These are phyloP conservation scores for Beauveria bassiana DNA, from an alignment of 2,329 filamentous ascomycete genomes.

Conservation along the genomic window DNA sequence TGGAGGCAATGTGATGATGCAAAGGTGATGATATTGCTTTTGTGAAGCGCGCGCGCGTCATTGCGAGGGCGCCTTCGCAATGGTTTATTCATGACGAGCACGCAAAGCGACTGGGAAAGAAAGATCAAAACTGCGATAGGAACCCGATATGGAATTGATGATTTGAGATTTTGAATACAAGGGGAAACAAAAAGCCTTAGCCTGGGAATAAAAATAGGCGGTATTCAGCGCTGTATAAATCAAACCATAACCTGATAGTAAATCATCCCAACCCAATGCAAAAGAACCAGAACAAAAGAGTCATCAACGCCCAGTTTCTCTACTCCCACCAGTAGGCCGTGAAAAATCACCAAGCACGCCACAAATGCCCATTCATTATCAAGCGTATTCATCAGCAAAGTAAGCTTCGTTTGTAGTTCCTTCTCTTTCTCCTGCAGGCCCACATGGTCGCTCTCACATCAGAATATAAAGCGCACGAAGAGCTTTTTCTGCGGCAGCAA, in stretches of 20 bases:
- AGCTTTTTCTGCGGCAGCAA: slow-evolving; percentile 63
- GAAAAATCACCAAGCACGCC: neutral
- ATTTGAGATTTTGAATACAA: too few relatives aligned
- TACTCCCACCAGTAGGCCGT: neutral
- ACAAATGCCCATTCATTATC: neutral
- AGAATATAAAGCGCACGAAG: slow-evolving; percentile 57
- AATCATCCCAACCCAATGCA: neutral
- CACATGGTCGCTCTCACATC: slow-evolving; percentile 34
- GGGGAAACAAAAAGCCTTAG: too few relatives aligned
- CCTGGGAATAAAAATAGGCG: neutral
- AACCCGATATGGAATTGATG: too few relatives aligned
- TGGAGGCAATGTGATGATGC: too few relatives aligned
- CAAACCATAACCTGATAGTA: neutral
- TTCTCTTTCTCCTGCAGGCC: neutral
- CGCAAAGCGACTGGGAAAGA: too few relatives aligned
- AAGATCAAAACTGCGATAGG: too few relatives aligned
- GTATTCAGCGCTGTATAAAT: neutral
- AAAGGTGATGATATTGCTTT: too few relatives aligned
- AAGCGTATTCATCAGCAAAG: neutral
- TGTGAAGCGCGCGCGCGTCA: too few relatives aligned
- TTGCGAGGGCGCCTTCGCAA: too few relatives aligned
- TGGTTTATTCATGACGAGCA: too few relatives aligned
- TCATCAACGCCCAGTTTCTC: neutral
- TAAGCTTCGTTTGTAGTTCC: neutral
- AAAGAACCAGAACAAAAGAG: neutral